Base-by-base conservation (phyloP, 306 rosid species). In the Canavalia ensiformis region DNA sequence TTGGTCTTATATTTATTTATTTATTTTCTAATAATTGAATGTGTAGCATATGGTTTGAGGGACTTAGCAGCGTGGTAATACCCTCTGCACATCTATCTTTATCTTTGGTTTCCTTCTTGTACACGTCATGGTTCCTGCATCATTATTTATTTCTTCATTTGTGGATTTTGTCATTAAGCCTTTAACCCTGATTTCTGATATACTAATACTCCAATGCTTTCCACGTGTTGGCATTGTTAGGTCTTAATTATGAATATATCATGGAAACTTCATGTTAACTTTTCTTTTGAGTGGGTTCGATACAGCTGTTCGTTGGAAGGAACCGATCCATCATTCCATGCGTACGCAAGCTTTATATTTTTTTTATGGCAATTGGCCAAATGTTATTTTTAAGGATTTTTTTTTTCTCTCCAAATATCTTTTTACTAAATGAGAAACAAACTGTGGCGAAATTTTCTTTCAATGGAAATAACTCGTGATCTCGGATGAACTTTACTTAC, bases 291-390 rank as follows among this genome's bases (percentile, higher is more conserved):
- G 66, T 73, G 13, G 13, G 41, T 56, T 63, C 42, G 42, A 55
- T 73, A 28, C 77, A 73, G 62, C 78, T 74, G 68, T 54, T 54
- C 4, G 18, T 55, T 39, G 37, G 25, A 39, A 10, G 68, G n/a
- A 58, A 57, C 54, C 42, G 7, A 10, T 62, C 68, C 28, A 10
- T 4, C 12, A 31, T 59, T 30, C 0, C 66, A 35, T 30, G 66
- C 13, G 18, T 55, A 18, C 60, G 33, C 33, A 2, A 55, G 9
- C 9, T 60, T 60, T 34, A 12, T 62, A 58, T 31, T 31, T 33
- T 58, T 18, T 58, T 11, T 62, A 62, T 62, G 45, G 8, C 68
- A 62, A 4, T 62, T 60, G 39, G 3, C 25, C 41, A 31, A 31
- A 59, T 57, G 5, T 57, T 57, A 57, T 28, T 56, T 28, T 56